Evolutionary conservation across 176 grass and related monocot genomes (phyloP).

Genomic region (Hyparrhenia diplandra): DNA sequence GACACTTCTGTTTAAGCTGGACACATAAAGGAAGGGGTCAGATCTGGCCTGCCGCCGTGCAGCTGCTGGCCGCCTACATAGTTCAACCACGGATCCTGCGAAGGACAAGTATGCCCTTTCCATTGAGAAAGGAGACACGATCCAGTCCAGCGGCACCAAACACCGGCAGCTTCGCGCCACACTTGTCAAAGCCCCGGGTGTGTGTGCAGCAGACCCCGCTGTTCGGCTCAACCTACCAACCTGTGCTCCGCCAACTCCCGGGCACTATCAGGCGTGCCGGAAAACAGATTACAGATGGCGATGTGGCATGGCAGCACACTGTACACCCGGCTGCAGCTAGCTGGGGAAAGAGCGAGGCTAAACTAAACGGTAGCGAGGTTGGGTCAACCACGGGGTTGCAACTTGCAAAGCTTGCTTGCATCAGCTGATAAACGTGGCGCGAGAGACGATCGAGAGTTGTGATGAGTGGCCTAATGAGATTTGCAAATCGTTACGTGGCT

Average conservation of each 20-base stretch:
- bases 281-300: conserved; percentile 21
- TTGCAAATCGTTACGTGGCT: no score
- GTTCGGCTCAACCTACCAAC: conserved; percentile 13
- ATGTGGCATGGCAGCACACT: neutral
- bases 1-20: neutral
- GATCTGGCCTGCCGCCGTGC: neutral
- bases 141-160: neutral
- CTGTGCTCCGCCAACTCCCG: neutral
- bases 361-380: neutral
- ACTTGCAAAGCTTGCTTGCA: neutral
- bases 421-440: neutral
- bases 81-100: neutral
- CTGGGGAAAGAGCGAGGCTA: neutral
- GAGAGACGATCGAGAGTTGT: no score
- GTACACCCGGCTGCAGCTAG: neutral
- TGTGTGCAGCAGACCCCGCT: neutral
- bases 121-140: neutral
- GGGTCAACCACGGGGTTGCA: conserved; percentile 10
- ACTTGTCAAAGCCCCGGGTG: conserved; percentile 6
- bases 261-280: neutral
- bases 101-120: neutral
- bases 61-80: neutral
- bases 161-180: neutral
- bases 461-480: no score
- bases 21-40: neutral